These are phyloP conservation scores for Strobilomyces echinocephalus DNA, from an alignment of 768 basidiomycete species.

Conservation along the genomic window DNA sequence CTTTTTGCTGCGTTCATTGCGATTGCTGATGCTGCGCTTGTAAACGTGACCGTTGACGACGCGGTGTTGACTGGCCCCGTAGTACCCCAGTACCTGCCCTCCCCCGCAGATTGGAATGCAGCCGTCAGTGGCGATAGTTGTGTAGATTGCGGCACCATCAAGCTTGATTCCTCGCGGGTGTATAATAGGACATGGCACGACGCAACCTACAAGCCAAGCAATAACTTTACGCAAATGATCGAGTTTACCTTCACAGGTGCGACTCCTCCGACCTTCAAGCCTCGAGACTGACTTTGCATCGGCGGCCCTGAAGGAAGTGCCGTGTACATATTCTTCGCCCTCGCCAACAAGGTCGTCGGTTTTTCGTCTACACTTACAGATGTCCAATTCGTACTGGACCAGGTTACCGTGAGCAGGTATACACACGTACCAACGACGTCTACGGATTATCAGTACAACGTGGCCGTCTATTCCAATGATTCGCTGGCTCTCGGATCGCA, in stretches of 20 bases:
- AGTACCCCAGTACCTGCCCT: constrained; percentile 9
- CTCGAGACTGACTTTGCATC: neutral
- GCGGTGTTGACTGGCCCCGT: constrained; percentile 4
- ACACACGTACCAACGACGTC: neutral
- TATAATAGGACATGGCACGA: constrained; percentile 21
- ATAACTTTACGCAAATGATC: neutral
- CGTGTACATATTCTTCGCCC: constrained; percentile 17
- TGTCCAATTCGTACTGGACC: constrained; percentile 10
- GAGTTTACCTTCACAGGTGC: constrained; percentile 11
- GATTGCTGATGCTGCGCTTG: constrained; percentile 1
- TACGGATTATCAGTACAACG: constrained; percentile 11
- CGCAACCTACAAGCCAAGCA: neutral
- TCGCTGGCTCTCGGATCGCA: constrained; percentile 2
- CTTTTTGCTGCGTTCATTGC: neutral
- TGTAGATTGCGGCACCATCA: neutral
- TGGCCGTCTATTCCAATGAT: constrained; percentile 11
- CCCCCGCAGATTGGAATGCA: neutral
- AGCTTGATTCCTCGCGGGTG: neutral
- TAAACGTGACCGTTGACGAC: constrained; percentile 17
- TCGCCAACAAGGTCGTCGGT: constrained; percentile 1
- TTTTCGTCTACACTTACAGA: neutral
- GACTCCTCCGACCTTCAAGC: neutral
- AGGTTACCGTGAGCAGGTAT: neutral
- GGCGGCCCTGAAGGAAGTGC: constrained; percentile 5
- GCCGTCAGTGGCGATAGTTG: constrained; percentile 4